Percentiles rank a stretch among this genome's conserved stretches.
Conservation (phyloP, 2,329 filamentous ascomycete species). For the Aspergillus sergii region DNA sequence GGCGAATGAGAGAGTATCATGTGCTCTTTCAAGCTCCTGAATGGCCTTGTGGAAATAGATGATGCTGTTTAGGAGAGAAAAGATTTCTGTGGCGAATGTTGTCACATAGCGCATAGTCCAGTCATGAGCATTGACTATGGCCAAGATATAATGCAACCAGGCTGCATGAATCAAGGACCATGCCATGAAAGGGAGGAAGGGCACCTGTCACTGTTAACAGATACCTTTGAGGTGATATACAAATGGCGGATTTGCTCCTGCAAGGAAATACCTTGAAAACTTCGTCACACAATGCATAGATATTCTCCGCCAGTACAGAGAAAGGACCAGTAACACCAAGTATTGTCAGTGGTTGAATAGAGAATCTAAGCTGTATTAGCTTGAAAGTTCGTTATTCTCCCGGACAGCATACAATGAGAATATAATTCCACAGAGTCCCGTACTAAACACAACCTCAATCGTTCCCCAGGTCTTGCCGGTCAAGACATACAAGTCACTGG, state of each 20-base stretch:
- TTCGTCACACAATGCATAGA: constrained; percentile 60
- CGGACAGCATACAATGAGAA: constrained; percentile 57
- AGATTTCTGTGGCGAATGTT: constrained; percentile 67
- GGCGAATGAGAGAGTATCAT: constrained; percentile 59
- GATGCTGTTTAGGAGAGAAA: constrained; percentile 67
- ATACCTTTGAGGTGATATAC: too few relatives aligned
- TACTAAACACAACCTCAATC: constrained; percentile 69
- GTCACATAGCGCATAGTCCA: constrained; percentile 73
- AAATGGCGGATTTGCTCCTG: neutral
- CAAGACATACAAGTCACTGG: constrained; percentile 64
- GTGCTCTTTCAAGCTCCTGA: constrained; percentile 64
- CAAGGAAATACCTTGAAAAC: constrained; percentile 50
- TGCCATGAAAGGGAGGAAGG: constrained; percentile 68
- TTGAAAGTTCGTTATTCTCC: neutral
- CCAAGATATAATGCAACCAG: constrained; percentile 67
- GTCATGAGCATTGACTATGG: constrained; percentile 68
- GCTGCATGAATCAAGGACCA: constrained; percentile 67
- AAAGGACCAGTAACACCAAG: constrained; percentile 68
- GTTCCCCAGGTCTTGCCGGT: constrained; percentile 67
- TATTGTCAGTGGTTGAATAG: constrained; percentile 66
- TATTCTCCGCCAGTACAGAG: constrained; percentile 67
- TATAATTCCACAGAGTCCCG: constrained; percentile 64
- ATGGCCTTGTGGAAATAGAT: constrained; percentile 71
- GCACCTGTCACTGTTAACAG: constrained; percentile 22
- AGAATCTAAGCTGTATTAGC: constrained; percentile 43